Conservation (phyloP, 2,329 filamentous ascomycete species). For the Zymoseptoria ardabiliae region DNA sequence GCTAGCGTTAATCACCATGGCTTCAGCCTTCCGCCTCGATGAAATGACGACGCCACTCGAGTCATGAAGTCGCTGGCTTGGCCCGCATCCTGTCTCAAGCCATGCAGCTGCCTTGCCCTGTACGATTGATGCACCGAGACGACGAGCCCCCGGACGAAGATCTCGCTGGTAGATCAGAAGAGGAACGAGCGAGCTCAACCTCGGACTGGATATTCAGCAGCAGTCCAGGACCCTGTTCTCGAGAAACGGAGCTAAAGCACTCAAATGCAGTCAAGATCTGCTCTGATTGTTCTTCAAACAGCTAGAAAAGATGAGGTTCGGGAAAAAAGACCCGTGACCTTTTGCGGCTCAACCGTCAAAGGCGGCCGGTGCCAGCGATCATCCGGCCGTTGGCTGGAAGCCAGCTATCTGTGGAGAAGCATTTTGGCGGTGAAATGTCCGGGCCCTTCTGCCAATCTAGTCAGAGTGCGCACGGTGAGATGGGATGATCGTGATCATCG, state of each 20-base stretch:
- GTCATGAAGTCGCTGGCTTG: not conserved
- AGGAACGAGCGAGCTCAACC: not conserved
- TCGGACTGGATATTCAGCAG: not conserved
- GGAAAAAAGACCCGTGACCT: not conserved
- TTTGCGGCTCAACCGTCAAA: not conserved
- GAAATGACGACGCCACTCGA: not conserved
- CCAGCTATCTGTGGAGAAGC: not conserved
- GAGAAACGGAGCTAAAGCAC: not conserved
- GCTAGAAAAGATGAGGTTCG: not conserved
- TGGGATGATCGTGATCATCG: not conserved
- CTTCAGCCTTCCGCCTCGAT: not conserved
- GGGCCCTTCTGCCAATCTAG: not conserved
- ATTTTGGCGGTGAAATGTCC: not conserved
- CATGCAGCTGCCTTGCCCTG: not conserved
- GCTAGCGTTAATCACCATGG: not conserved
- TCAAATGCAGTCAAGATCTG: not conserved
- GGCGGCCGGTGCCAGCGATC: not conserved
- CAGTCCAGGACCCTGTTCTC: not conserved
- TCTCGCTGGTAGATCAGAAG: not conserved
- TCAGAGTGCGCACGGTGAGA: not conserved
- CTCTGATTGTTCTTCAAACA: not conserved
- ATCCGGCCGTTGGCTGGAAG: not conserved
- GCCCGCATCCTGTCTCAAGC: not conserved
- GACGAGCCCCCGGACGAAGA: not conserved
- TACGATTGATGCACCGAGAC: not conserved